Evolutionary conservation across 1,284 basidiomycete genomes (phyloP).

Genomic region (Schizophyllum commune): DNA sequence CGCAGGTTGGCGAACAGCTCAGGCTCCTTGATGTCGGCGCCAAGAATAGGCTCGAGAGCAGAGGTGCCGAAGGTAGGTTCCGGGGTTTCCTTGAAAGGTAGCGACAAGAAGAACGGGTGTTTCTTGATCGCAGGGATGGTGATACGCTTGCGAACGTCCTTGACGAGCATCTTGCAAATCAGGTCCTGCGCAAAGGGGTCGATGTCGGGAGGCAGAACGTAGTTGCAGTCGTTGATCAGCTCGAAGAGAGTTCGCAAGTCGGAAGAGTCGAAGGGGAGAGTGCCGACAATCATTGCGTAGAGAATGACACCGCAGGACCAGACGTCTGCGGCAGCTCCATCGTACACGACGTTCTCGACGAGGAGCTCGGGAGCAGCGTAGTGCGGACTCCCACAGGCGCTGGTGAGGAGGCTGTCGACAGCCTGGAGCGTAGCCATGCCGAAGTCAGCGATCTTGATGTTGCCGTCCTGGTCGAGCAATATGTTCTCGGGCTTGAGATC

Average conservation of each 20-base stretch:
- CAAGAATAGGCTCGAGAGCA: conserved; percentile 56
- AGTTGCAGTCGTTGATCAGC: conserved; percentile 81
- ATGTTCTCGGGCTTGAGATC: conserved; percentile 98
- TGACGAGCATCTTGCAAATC: conserved; percentile 82
- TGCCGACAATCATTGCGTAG: conserved; percentile 86
- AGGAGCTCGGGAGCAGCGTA: conserved; percentile 94
- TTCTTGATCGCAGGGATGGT: conserved; percentile 81
- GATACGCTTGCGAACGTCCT: conserved; percentile 77
- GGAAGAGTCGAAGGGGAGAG: conserved; percentile 91
- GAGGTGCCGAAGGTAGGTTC: not conserved
- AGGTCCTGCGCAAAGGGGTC: conserved; percentile 76
- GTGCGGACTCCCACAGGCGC: conserved; percentile 93
- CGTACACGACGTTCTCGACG: conserved; percentile 77
- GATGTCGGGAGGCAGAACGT: conserved; percentile 79
- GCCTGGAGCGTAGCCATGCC: conserved; percentile 97
- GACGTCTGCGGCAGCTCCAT: conserved; percentile 87
- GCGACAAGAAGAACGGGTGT: conserved; percentile 86
- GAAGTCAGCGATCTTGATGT: conserved; percentile 98
- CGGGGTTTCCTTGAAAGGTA: conserved; percentile 45
- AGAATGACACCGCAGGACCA: conserved; percentile 99
- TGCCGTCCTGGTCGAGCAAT: conserved; percentile 76
- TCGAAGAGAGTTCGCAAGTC: conserved; percentile 70
- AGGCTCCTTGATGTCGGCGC: conserved; percentile 69
- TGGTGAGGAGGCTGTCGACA: conserved; percentile 64
- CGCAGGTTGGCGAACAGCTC: conserved; percentile 89